A percentile compares a stretch with the other conserved stretches of the same genome.
phyloP scores from a whole-genome alignment of 192 early-diverging fungal genomes.

The Rhizophagus prolifer region DNA sequence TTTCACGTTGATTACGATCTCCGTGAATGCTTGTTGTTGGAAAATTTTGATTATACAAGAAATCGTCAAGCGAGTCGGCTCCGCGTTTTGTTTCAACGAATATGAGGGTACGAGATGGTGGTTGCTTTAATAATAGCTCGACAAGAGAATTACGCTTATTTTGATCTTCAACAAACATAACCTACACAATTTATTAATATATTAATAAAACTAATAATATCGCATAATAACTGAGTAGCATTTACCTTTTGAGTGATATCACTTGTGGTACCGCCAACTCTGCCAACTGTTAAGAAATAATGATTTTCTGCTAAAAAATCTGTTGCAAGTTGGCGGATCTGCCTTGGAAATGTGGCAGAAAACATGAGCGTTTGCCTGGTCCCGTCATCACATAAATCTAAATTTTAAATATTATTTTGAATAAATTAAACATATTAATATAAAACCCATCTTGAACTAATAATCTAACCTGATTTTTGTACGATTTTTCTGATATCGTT shows the following conservation, averaged over 20 bases:
- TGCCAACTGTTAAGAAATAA: constrained; percentile 83
- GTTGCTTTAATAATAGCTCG: constrained; percentile 47
- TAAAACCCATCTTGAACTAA: neutral
- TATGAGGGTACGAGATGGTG: constrained; percentile 68
- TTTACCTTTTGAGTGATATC: constrained; percentile 83
- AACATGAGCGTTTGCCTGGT: constrained; percentile 94
- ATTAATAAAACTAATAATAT: constrained; percentile 19
- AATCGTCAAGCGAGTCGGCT: constrained; percentile 79
- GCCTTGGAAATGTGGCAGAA: constrained; percentile 93
- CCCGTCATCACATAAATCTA: constrained; percentile 71
- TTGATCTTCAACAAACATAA: constrained; percentile 62
- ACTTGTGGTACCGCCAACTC: constrained; percentile 86
- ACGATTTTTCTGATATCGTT: constrained; percentile 88
- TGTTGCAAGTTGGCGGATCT: constrained; percentile 87
- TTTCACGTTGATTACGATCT: constrained; percentile 75
- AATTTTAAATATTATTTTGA: constrained; percentile 28
- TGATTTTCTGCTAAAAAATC: constrained; percentile 83
- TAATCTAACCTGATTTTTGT: constrained; percentile 37
- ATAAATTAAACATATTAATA: neutral
- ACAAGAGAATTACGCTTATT: constrained; percentile 60
- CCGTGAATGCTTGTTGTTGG: constrained; percentile 85
- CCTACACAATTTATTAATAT: constrained; percentile 31
- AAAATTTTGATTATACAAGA: constrained; percentile 63
- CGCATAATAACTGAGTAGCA: constrained; percentile 40
- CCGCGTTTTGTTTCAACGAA: constrained; percentile 81